A percentile compares a stretch with the other conserved stretches of the same genome.
Evolutionary conservation across 768 basidiomycete genomes (phyloP).

Genomic region (Mycena galericulata): DNA sequence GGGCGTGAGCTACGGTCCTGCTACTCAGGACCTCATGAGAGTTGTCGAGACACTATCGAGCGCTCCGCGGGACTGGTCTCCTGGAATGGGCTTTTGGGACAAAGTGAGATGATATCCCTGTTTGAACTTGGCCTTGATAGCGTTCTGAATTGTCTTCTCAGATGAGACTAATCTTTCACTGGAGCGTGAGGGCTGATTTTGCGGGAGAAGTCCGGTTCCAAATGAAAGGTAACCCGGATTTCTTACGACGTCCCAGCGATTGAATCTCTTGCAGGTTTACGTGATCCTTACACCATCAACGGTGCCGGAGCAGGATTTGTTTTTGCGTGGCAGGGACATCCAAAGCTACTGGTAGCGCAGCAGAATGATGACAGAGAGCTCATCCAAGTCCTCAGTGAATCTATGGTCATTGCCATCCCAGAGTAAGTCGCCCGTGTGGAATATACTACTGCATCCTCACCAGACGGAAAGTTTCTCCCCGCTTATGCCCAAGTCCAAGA

Average conservation of each 20-base stretch:
- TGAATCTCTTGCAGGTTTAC: too few relatives aligned
- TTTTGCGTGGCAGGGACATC: slow-evolving; percentile 83
- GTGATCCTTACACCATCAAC: slow-evolving; percentile 79
- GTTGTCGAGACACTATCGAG: slow-evolving; percentile 85
- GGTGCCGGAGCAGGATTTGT: slow-evolving; percentile 89
- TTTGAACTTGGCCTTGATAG: too few relatives aligned
- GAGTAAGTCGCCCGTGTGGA: slow-evolving; percentile 64
- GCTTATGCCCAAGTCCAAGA: slow-evolving; percentile 39
- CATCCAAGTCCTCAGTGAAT: slow-evolving; percentile 84
- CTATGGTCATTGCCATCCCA: slow-evolving; percentile 87
- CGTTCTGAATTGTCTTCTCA: slow-evolving; percentile 41
- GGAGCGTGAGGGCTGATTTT: slow-evolving; percentile 79
- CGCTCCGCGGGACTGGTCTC: slow-evolving; percentile 83
- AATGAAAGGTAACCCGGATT: slow-evolving; percentile 78
- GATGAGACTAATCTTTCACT: slow-evolving; percentile 87
- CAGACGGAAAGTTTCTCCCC: slow-evolving; percentile 35
- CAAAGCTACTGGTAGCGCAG: slow-evolving; percentile 76
- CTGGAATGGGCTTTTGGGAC: slow-evolving; percentile 94
- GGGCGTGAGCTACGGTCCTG: slow-evolving; percentile 89
- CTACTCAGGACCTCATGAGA: slow-evolving; percentile 87
- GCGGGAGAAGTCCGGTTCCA: slow-evolving; percentile 79
- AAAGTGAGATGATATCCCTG: slow-evolving; percentile 64
- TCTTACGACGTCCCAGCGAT: too few relatives aligned
- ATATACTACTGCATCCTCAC: neutral
- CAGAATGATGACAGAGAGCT: slow-evolving; percentile 80